Conservation (phyloP, 257 asterid genomes). For the Salvia miltiorrhiza region DNA sequence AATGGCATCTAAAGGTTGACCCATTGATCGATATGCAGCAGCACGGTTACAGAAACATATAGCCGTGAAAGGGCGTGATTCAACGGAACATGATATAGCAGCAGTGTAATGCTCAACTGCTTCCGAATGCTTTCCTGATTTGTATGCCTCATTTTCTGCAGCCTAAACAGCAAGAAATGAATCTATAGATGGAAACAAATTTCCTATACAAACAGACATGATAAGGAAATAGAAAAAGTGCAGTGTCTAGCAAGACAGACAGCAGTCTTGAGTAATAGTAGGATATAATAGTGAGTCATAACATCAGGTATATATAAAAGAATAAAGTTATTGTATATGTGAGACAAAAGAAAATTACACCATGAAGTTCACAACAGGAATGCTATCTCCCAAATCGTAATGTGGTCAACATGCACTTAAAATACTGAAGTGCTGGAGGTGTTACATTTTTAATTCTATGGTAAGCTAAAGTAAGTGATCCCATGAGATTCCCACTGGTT, state of each 20-base stretch:
- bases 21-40: conserved; percentile 87
- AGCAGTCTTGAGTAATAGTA: background rate
- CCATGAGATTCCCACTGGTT: too few relatives aligned
- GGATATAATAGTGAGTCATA: background rate
- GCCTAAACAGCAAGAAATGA: conserved; percentile 39
- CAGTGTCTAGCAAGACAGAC: background rate
- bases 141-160: conserved; percentile 95
- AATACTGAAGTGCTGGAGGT: too few relatives aligned
- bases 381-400: too few relatives aligned
- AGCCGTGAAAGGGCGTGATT: conserved; percentile 90
- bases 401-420: too few relatives aligned
- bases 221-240: conserved; percentile 2
- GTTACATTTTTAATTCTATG: too few relatives aligned
- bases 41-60: conserved; percentile 96
- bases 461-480: too few relatives aligned
- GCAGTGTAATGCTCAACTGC: conserved; percentile 88
- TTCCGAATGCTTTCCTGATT: conserved; percentile 71
- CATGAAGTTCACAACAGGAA: too few relatives aligned
- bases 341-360: too few relatives aligned
- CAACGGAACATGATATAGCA: conserved; percentile 76
- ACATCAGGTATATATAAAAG: background rate
- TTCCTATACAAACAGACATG: conserved; percentile 15
- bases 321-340: too few relatives aligned
- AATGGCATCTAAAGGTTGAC: conserved; percentile 83
- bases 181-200: conserved; percentile 11